Conservation (phyloP, 306 rosid genomes). For the Ochetophila trinervis region DNA sequence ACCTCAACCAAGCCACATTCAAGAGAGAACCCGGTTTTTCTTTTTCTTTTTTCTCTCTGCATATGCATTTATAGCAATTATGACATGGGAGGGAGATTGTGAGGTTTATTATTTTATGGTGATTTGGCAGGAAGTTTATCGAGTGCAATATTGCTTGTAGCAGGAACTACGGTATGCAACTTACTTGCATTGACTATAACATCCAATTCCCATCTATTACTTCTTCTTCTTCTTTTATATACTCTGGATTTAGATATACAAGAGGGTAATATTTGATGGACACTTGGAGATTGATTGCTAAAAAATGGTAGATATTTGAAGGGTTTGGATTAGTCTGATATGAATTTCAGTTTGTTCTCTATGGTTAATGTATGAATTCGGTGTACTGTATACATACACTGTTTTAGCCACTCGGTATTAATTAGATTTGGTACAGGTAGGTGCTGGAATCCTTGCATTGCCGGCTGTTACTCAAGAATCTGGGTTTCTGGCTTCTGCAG, state of each 20-base stretch:
- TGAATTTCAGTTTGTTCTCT: not conserved
- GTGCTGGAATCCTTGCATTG: slow-evolving; percentile 79
- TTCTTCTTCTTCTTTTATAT: too few species aligned
- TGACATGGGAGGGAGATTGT: not conserved
- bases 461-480: slow-evolving; percentile 83
- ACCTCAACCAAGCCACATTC: slow-evolving; percentile 62
- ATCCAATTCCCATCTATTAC: too few species aligned
- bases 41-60: not conserved
- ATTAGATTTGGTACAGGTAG: slow-evolving; percentile 40
- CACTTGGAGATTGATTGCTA: too few species aligned
- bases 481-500: slow-evolving; percentile 71
- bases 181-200: not conserved
- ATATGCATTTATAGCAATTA: not conserved
- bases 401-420: not conserved
- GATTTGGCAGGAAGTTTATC: slow-evolving; percentile 55
- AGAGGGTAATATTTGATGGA: too few species aligned
- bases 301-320: too few species aligned
- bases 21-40: slow-evolving; percentile 71
- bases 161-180: slow-evolving; percentile 60
- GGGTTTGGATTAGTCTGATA: too few species aligned
- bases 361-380: not conserved
- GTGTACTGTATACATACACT: too few species aligned
- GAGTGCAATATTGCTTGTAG: slow-evolving; percentile 64
- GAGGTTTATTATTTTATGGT: not conserved
- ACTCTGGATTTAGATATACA: too few species aligned